These are phyloP conservation scores for Cladosporium sp. DNA, from an alignment of 2,329 filamentous ascomycete species.

Conservation along the genomic window DNA sequence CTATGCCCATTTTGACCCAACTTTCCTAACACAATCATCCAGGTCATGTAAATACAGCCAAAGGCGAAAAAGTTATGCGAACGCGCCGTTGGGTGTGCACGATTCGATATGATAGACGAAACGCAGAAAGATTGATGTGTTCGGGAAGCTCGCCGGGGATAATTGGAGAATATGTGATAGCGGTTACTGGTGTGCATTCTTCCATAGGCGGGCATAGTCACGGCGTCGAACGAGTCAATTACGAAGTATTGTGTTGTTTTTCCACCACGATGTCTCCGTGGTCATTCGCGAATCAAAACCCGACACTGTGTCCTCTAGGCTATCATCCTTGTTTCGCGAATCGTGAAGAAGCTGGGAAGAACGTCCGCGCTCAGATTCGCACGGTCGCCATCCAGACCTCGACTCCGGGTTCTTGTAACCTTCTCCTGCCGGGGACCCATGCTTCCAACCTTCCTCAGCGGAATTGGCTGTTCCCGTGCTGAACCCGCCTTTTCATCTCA, in stretches of 20 bases:
- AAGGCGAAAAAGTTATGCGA: not conserved
- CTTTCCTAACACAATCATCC: not conserved
- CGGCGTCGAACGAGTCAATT: not conserved
- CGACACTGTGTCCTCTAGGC: not conserved
- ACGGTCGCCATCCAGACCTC: not conserved
- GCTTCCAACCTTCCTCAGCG: not conserved
- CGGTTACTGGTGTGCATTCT: not conserved
- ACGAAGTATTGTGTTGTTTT: not conserved
- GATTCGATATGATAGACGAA: not conserved
- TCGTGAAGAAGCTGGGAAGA: not conserved
- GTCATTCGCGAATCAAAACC: not conserved
- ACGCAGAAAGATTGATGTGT: not conserved
- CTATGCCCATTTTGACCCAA: slow-evolving; percentile 1
- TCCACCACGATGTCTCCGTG: too few species aligned
- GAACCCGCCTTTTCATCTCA: not conserved
- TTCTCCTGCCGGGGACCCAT: not conserved
- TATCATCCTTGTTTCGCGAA: not conserved
- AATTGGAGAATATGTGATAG: not conserved
- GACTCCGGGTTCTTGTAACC: not conserved
- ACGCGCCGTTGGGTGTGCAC: not conserved
- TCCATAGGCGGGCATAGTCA: not conserved
- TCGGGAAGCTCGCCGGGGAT: not conserved
- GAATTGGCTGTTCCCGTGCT: not conserved
- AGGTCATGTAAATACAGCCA: slow-evolving; percentile 17
- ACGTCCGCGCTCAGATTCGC: not conserved